Evolutionary conservation across 805 yeast species (phyloP).

Genomic region (Scheffersomyces lignosus): DNA sequence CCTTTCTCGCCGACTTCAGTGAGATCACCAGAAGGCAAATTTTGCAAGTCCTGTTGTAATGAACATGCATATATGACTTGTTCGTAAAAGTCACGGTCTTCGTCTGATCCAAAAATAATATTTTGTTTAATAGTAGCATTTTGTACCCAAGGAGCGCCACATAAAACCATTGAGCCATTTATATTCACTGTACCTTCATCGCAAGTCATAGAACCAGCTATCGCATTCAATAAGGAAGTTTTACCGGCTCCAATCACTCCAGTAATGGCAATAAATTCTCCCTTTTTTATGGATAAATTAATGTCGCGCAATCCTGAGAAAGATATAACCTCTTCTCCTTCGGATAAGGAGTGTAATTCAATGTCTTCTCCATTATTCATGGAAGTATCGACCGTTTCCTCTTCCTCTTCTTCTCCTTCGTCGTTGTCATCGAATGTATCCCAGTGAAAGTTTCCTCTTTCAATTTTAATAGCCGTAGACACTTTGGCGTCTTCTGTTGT

Average conservation of each 20-base stretch:
- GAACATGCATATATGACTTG: conserved; percentile 30
- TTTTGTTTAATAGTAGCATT: conserved; percentile 34
- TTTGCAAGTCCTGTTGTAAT: conserved; percentile 30
- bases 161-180: conserved; percentile 26
- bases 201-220: conserved; percentile 36
- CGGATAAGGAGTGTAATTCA: conserved; percentile 9
- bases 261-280: conserved; percentile 37
- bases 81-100: conserved; percentile 22
- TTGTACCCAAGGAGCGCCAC: conserved; percentile 41
- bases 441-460: conserved; percentile 30
- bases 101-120: conserved; percentile 27
- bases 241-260: conserved; percentile 40
- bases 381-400: no score
- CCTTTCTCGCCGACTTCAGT: conserved; percentile 42
- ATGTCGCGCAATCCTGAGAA: conserved; percentile 31
- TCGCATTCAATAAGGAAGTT: conserved; percentile 35
- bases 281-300: conserved; percentile 24
- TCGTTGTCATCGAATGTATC: conserved; percentile 15
- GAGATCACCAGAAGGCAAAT: conserved; percentile 34
- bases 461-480: conserved; percentile 17
- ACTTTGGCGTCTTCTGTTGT: conserved; percentile 1
- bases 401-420: not conserved
- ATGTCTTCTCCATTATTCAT: conserved; percentile 4
- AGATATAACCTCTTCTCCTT: conserved; percentile 10
- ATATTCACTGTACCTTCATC: conserved; percentile 21